Evolutionary conservation across 306 rosid genomes (phyloP).

Genomic region (Spatholobus suberectus): DNA sequence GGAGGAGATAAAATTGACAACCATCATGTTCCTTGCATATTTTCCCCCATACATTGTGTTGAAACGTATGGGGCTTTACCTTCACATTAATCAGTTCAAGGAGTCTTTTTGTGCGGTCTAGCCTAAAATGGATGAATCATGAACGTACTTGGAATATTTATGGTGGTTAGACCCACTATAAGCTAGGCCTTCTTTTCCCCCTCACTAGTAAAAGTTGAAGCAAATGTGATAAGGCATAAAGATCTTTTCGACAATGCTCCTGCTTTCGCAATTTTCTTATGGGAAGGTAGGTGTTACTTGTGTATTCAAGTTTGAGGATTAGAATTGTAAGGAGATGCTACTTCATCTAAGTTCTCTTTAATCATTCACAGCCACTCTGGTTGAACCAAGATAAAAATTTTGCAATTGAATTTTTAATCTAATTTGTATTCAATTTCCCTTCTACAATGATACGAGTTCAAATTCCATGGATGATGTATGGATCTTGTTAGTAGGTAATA

Average conservation of each 20-base stretch:
- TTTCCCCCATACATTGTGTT: background rate
- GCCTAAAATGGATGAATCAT: background rate
- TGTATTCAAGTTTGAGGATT: background rate
- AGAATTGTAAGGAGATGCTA: background rate
- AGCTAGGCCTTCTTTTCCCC: background rate
- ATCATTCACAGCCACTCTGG: background rate
- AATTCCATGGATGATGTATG: background rate
- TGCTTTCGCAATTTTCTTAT: background rate
- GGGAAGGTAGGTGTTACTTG: background rate
- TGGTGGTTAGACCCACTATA: background rate
- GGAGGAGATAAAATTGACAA: conserved; percentile 58
- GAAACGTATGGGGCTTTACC: background rate
- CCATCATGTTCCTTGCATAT: background rate
- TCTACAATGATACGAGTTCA: background rate
- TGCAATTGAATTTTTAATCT: background rate
- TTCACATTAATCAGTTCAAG: background rate
- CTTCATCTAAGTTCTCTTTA: background rate
- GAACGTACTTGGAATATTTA: background rate
- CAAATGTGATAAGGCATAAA: background rate
- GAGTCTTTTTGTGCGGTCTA: background rate
- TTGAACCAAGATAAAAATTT: background rate
- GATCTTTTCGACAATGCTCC: background rate
- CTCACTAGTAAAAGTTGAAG: background rate
- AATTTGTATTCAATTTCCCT: background rate
- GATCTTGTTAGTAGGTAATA: background rate